These are phyloP conservation scores for Geranium rotundifolium DNA, from an alignment of 345 rosid species.

Conservation along the genomic window DNA sequence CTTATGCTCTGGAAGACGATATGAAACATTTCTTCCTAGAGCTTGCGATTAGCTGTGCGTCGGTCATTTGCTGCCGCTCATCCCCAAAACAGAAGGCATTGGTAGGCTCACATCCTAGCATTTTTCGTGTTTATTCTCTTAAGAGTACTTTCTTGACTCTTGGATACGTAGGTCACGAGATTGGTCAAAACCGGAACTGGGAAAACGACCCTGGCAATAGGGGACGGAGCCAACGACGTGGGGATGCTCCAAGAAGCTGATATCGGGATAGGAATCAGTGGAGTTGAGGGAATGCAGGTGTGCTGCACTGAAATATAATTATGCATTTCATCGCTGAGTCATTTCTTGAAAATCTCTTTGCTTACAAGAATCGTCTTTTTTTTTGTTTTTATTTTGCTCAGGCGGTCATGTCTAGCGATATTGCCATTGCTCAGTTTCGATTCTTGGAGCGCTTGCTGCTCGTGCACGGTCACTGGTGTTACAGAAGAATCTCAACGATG, in stretches of 20 bases:
- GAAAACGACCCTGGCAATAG: slow-evolving; percentile 77
- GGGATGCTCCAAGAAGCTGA: slow-evolving; percentile 99
- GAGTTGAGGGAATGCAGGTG: slow-evolving; percentile 99
- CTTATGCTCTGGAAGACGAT: slow-evolving; percentile 71
- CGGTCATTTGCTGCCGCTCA: slow-evolving; percentile 94
- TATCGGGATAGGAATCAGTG: slow-evolving; percentile 87
- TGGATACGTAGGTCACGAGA: slow-evolving; percentile 54
- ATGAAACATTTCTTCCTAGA: slow-evolving; percentile 46
- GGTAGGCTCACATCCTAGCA: slow-evolving; percentile 34
- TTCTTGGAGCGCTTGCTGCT: slow-evolving; percentile 76
- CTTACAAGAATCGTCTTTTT: slow-evolving; percentile 2
- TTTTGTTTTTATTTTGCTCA: slow-evolving; percentile 16
- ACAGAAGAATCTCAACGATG: slow-evolving; percentile 76
- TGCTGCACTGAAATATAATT: neutral
- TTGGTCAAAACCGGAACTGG: slow-evolving; percentile 71
- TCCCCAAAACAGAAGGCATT: slow-evolving; percentile 95
- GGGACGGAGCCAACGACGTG: slow-evolving; percentile 97
- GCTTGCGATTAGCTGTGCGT: slow-evolving; percentile 71
- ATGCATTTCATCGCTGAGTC: neutral
- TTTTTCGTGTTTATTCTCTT: neutral
- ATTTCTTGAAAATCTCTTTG: neutral
- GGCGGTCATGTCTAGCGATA: slow-evolving; percentile 96
- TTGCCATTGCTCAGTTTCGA: slow-evolving; percentile 85
- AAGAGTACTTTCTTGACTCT: neutral
- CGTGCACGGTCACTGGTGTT: slow-evolving; percentile 97